A percentile compares a stretch with the other conserved stretches of the same genome.
These are phyloP conservation scores for Mycena floridula DNA, from an alignment of 768 basidiomycete genomes.

Conservation along the genomic window DNA sequence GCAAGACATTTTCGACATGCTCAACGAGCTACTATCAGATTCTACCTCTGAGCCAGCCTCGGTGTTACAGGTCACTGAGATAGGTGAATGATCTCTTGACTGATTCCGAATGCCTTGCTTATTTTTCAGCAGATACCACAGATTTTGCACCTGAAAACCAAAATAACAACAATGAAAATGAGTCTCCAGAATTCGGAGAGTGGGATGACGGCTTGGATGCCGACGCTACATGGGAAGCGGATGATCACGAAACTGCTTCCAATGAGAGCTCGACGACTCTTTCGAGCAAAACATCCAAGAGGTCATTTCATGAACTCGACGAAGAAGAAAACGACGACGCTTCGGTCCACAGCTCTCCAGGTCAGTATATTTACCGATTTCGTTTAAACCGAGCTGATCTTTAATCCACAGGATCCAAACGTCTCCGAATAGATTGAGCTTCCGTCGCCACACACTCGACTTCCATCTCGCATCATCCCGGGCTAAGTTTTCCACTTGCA, in stretches of 20 bases:
- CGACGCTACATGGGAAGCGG: slow-evolving; percentile 33
- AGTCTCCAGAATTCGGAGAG: too few relatives aligned
- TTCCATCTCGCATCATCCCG: too few relatives aligned
- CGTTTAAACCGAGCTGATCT: neutral
- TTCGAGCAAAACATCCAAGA: slow-evolving; percentile 54
- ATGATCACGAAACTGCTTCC: slow-evolving; percentile 39
- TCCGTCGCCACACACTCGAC: too few relatives aligned
- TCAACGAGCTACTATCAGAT: neutral
- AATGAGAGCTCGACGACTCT: slow-evolving; percentile 50
- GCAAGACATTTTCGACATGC: neutral
- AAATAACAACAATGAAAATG: too few relatives aligned
- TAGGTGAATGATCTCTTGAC: neutral
- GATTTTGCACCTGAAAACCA: too few relatives aligned
- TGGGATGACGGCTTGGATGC: slow-evolving; percentile 7
- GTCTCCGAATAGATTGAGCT: slow-evolving; percentile 4
- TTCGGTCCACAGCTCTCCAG: slow-evolving; percentile 7
- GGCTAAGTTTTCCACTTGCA: too few relatives aligned
- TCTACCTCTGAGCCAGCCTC: neutral
- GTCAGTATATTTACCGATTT: slow-evolving; percentile 1
- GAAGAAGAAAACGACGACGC: slow-evolving; percentile 28
- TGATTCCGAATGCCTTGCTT: neutral
- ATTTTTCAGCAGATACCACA: too few relatives aligned
- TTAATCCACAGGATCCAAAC: slow-evolving; percentile 4
- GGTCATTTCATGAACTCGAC: slow-evolving; percentile 40
- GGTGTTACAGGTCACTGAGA: neutral